phyloP scores from a whole-genome alignment of 176 grass and related monocot genomes.

The Leersia perrieri region DNA sequence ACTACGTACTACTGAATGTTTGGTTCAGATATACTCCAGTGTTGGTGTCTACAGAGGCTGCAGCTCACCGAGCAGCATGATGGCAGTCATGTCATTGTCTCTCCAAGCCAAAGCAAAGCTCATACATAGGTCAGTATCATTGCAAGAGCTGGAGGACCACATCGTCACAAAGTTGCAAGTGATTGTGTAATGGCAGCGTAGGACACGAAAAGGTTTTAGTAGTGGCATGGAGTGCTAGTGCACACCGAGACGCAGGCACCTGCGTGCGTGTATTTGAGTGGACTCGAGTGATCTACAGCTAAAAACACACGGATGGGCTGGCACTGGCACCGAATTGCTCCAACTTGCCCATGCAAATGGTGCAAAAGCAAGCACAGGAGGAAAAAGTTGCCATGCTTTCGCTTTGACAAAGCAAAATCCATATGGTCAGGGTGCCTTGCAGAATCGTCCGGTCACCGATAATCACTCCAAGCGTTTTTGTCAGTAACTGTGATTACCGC shows the following conservation, averaged over 20 bases:
- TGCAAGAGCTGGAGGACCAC: not conserved
- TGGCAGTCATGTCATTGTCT: constrained; percentile 22
- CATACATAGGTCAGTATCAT: not conserved
- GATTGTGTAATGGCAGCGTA: not conserved
- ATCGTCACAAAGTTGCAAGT: not conserved
- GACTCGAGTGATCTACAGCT: not conserved
- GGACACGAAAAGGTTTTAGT: not conserved
- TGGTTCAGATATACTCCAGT: not conserved
- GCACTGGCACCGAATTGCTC: too few species aligned
- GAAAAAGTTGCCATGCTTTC: not conserved
- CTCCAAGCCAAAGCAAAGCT: constrained; percentile 10
- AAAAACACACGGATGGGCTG: not conserved
- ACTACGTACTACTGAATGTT: too few species aligned
- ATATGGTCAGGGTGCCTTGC: too few species aligned
- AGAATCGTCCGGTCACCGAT: too few species aligned
- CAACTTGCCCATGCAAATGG: not conserved
- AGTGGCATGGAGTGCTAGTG: too few species aligned
- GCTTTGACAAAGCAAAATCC: not conserved
- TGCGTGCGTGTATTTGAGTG: not conserved
- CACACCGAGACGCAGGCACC: not conserved
- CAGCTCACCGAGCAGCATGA: not conserved
- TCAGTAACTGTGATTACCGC: too few species aligned
- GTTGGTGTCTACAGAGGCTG: not conserved
- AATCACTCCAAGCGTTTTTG: too few species aligned
- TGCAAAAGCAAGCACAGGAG: not conserved